Evolutionary conservation across 352 stramenopile species (phyloP).

Genomic region (Phytophthora foliorum): DNA sequence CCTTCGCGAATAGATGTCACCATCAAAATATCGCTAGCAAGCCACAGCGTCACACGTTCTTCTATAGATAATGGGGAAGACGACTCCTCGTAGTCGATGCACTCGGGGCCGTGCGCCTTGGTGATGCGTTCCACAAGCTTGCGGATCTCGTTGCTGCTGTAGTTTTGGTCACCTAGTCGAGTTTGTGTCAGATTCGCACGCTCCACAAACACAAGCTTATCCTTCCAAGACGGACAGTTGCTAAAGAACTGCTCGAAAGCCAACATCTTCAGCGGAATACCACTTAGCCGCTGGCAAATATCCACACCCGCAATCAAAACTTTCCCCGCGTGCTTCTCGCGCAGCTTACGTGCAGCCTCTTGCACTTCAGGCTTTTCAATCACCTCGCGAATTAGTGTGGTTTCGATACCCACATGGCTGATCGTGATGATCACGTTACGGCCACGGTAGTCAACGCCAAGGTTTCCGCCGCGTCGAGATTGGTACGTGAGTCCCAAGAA

Average conservation of each 20-base stretch:
- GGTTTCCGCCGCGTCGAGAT: constrained; percentile 92
- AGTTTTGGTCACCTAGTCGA: constrained; percentile 92
- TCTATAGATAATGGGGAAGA: constrained; percentile 86
- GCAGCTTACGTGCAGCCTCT: constrained; percentile 77
- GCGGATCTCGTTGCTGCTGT: constrained; percentile 86
- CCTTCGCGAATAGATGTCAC: constrained; percentile 97
- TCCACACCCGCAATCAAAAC: constrained; percentile 95
- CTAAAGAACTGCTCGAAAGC: constrained; percentile 97
- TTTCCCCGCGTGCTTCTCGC: constrained; percentile 93
- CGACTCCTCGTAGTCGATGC: constrained; percentile 92
- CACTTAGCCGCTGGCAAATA: constrained; percentile 94
- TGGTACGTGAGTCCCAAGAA: constrained; percentile 95
- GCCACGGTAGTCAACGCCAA: constrained; percentile 96
- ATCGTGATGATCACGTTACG: constrained; percentile 98
- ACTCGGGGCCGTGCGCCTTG: constrained; percentile 66
- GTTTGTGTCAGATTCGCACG: constrained; percentile 90
- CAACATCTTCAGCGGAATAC: constrained; percentile 95
- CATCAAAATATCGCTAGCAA: constrained; percentile 96
- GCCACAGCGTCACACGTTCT: constrained; percentile 94
- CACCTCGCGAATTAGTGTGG: constrained; percentile 62
- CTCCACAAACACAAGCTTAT: constrained; percentile 97
- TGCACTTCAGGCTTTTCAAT: constrained; percentile 77
- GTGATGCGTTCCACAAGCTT: constrained; percentile 88
- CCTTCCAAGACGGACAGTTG: constrained; percentile 95
- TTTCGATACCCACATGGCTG: constrained; percentile 98